Base-by-base conservation (phyloP, 2,329 filamentous ascomycete species). In the Drechslera avenae region DNA sequence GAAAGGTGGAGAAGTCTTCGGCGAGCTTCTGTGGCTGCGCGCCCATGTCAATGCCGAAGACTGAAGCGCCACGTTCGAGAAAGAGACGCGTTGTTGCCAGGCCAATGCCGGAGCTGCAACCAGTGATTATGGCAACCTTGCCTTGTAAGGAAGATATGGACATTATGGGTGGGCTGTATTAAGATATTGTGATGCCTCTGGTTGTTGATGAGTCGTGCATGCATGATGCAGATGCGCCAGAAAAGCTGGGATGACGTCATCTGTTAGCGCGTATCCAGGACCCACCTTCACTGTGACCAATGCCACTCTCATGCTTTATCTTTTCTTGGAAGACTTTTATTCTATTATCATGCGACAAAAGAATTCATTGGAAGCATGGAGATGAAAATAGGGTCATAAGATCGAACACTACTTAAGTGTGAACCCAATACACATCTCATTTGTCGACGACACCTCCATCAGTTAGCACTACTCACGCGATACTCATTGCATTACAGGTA, bases 21-120 rank as follows among this genome's bases (percentile, higher is more conserved):
- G 51, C 39, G 7, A 63, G 49, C 12, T 57, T 52, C 8, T 59
- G 54, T 3, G 56, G 55, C 44, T 62, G 60, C 4, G 55, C 46
- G 9, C 60, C 53, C 19, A 69, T 50, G 39, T 69, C 66, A 42
- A 69, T 62, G 26, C 65, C 66, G 49, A 69, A 69, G 39, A 69
- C 66, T 2, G 56, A 50, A 23, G 66, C 66, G 32, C 59, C 54
- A 10, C 64, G 59, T 26, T 59, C 46, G 1, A 68, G 59, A 17
- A 69, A 62, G 5, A 67, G 47, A 7, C 52, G 56, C 1, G 63
- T 55, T 12, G 66, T 69, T 19, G 64, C 66, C 16, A 67, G 64
- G 28, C 66, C 66, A 34, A 69, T 69, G 17, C 66, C 66, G 39
- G 59, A 63, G 53, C 64, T 64, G 62, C 66, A 69, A 21, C 66